These are phyloP conservation scores for Apophysomyces trapeziformis DNA, from an alignment of 371 early-diverging fungal genomes.

Conservation along the genomic window DNA sequence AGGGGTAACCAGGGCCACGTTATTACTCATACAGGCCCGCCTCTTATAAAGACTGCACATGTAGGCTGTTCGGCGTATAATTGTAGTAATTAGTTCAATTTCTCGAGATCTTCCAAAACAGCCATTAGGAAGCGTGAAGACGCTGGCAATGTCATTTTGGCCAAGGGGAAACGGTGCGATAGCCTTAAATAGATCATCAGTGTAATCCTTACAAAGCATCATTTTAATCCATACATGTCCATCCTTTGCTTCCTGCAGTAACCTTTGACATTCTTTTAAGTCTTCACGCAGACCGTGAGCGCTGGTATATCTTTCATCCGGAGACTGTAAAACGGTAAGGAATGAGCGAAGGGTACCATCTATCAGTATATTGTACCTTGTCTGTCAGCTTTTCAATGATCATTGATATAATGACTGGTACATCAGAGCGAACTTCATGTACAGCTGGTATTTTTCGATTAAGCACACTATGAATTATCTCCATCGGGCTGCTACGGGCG, in stretches of 20 bases:
- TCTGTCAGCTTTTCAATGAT: conserved; percentile 64
- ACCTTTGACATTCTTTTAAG: conserved; percentile 51
- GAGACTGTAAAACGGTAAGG: conserved; percentile 45
- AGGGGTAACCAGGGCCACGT: conserved; percentile 20
- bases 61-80: conserved; percentile 45
- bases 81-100: conserved; percentile 34
- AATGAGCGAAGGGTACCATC: not conserved
- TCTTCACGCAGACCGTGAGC: conserved; percentile 63
- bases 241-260: conserved; percentile 26
- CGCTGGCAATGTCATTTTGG: conserved; percentile 54
- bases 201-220: not conserved
- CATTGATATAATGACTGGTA: conserved; percentile 50
- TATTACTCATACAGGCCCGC: conserved; percentile 12
- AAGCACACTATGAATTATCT: conserved; percentile 59
- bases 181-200: conserved; percentile 17
- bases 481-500: conserved; percentile 57
- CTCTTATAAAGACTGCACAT: conserved; percentile 30
- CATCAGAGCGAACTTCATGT: conserved; percentile 47
- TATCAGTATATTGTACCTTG: conserved; percentile 40
- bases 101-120: conserved; percentile 54
- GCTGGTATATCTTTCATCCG: conserved; percentile 62
- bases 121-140: conserved; percentile 57
- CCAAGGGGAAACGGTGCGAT: conserved; percentile 54
- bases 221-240: conserved; percentile 18
- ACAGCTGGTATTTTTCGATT: conserved; percentile 53